Evolutionary conservation across 2,329 filamentous ascomycete genomes (phyloP), one percentile per base, ranked within the genome.

Genomic region (Phialophora expanda): DNA sequence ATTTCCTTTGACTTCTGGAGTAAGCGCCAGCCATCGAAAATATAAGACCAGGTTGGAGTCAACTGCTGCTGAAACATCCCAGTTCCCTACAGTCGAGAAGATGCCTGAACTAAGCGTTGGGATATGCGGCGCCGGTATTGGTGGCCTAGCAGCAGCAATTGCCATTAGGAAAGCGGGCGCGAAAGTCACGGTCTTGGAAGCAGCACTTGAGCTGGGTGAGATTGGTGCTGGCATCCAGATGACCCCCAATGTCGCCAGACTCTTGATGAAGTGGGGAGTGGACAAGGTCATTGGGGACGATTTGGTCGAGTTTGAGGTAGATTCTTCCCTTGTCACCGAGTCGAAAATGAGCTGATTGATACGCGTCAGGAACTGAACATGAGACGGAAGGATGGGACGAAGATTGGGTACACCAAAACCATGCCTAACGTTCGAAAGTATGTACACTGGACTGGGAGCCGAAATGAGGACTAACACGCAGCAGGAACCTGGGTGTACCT

Each of bases 71-170:
- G 14, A n/a, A n/a, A n/a, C 8, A 7, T n/a, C 5, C 38, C 38
- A 41, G 2, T 8, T n/a, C 4, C 14, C 7, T 44, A n/a, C 38
- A 17, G 38, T 14, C 48, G 22, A 51, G 48, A 51, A 24, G 9
- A 50, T 62, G 60, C 60, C 50, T 22, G 62, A 64, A 17, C 65
- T 73, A 28, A 61, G 71, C 34, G 66, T 76, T 46, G 74, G 74
- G 26, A 72, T 76, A 3, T 66, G 74, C n/a, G 79, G 79, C 20
- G 78, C 78, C 20, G 79, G 79, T 5, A 75, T 81, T 22, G 78
- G 78, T 4, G 79, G 79, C 11, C 74, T 81, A 7, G 79, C 80
- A n/a, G 77, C 80, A n/a, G 77, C 79, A 24, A 80, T 82, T 62
- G 78, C 80, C 66, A 76, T 78, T 53, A 75, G 77, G 17, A 72